Percentiles rank a stretch among this genome's conserved stretches.
phyloP scores from a whole-genome alignment of 495 filamentous ascomycete genomes.

The Aspergillus heteromorphus region DNA sequence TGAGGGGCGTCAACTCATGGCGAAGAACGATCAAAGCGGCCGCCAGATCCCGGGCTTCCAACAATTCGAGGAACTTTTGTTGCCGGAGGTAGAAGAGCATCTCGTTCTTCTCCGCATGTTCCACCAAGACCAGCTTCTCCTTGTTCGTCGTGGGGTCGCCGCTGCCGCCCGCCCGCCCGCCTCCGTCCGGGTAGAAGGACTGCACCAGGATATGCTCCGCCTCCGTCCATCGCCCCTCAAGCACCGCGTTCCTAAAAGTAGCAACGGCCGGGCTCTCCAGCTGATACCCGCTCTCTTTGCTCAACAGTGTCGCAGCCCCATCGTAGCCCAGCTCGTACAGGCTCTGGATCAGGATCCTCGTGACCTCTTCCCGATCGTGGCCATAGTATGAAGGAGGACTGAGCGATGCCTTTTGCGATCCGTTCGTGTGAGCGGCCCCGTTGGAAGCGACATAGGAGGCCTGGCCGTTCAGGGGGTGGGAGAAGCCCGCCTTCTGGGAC shows the following conservation, averaged over 20 bases:
- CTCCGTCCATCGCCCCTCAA: slow-evolving; percentile 76
- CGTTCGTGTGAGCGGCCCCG: slow-evolving; percentile 44
- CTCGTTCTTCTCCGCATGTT: slow-evolving; percentile 52
- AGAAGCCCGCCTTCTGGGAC: slow-evolving; percentile 36
- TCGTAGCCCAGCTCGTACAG: slow-evolving; percentile 82
- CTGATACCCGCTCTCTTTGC: slow-evolving; percentile 79
- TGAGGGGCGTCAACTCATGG: slow-evolving; percentile 80
- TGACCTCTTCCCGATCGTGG: slow-evolving; percentile 90
- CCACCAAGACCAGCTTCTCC: slow-evolving; percentile 45
- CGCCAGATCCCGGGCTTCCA: slow-evolving; percentile 69
- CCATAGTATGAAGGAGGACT: slow-evolving; percentile 55
- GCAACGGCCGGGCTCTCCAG: slow-evolving; percentile 82
- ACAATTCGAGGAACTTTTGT: slow-evolving; percentile 91
- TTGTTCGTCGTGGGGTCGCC: slow-evolving; percentile 23
- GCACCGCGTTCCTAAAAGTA: slow-evolving; percentile 73
- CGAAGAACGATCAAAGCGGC: slow-evolving; percentile 76
- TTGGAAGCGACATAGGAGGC: slow-evolving; percentile 28
- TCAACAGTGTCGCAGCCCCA: slow-evolving; percentile 65
- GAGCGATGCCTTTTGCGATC: slow-evolving; percentile 33
- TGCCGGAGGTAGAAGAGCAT: slow-evolving; percentile 78
- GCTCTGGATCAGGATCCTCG: slow-evolving; percentile 86
- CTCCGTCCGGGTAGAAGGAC: slow-evolving; percentile 43
- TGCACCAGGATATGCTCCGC: slow-evolving; percentile 79
- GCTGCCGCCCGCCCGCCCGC: slow-evolving; percentile 40
- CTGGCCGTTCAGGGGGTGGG: slow-evolving; percentile 48